phyloP scores from a whole-genome alignment of 805 yeast species.

The Barnettozyma californica region DNA sequence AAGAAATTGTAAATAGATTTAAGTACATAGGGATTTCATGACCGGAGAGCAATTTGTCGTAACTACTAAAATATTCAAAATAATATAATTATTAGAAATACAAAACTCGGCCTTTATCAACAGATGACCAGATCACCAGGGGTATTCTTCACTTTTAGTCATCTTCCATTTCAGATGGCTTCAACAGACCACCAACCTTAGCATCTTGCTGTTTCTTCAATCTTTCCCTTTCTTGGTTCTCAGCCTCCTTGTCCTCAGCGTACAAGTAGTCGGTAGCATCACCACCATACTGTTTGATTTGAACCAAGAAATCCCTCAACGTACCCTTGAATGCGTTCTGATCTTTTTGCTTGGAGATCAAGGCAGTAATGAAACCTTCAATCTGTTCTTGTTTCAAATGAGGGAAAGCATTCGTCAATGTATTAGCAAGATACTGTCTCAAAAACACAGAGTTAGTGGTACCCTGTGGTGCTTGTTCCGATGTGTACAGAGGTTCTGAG shows the following conservation, averaged over 20 bases:
- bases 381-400: constrained; percentile 83
- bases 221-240: constrained; percentile 60
- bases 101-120: background rate
- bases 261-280: constrained; percentile 91
- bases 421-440: constrained; percentile 74
- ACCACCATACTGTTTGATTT: constrained; percentile 93
- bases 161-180: constrained; percentile 93
- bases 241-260: constrained; percentile 87
- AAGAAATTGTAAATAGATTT: constrained; percentile 29
- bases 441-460: constrained; percentile 76
- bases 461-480: constrained; percentile 80
- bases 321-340: constrained; percentile 73
- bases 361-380: constrained; percentile 70
- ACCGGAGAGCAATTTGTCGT: background rate
- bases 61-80: background rate
- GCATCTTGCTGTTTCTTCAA: constrained; percentile 76
- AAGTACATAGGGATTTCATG: background rate
- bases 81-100: background rate
- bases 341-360: constrained; percentile 69
- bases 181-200: constrained; percentile 87
- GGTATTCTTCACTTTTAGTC: constrained; percentile 24
- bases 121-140: background rate
- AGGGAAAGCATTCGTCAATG: constrained; percentile 86
- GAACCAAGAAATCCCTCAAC: constrained; percentile 92
- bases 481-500: constrained; percentile 68